Conservation (phyloP, 768 basidiomycete species). For the Tulasnella sp. region DNA sequence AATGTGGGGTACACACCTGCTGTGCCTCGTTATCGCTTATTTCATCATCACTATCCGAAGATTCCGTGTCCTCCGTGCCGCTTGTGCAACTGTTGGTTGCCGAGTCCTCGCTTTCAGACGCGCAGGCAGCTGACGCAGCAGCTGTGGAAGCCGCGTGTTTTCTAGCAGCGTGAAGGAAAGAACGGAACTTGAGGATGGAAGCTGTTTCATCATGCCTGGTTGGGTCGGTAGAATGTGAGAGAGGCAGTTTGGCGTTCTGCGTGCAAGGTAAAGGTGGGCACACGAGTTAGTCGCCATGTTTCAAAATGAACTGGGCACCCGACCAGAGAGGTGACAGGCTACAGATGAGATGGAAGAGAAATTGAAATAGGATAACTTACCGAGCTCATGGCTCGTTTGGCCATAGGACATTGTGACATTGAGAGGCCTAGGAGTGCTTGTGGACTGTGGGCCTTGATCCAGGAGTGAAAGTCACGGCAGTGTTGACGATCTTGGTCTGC, state of each 20-base stretch:
- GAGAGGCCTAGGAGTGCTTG: neutral
- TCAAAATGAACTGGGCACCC: neutral
- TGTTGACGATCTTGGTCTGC: neutral
- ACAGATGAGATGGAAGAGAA: neutral
- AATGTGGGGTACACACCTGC: neutral
- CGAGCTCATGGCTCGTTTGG: constrained; percentile 1
- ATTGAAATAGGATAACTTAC: neutral
- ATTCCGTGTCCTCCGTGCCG: constrained; percentile 6
- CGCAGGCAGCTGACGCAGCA: neutral
- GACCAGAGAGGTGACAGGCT: neutral
- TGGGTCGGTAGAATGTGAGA: neutral
- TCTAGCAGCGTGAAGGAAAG: constrained; percentile 1
- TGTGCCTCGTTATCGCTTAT: constrained; percentile 8
- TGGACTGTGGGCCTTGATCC: neutral
- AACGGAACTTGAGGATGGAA: neutral
- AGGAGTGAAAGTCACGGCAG: neutral
- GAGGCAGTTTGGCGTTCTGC: neutral
- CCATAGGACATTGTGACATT: neutral
- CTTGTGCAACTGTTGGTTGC: neutral
- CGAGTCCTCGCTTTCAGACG: neutral
- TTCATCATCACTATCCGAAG: constrained; percentile 8
- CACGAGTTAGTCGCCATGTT: constrained; percentile 9
- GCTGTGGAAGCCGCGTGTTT: constrained; percentile 8
- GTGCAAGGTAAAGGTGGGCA: neutral
- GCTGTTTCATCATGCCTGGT: neutral